Base-by-base conservation (phyloP, 345 rosid species). In the Pistacia atlantica region DNA sequence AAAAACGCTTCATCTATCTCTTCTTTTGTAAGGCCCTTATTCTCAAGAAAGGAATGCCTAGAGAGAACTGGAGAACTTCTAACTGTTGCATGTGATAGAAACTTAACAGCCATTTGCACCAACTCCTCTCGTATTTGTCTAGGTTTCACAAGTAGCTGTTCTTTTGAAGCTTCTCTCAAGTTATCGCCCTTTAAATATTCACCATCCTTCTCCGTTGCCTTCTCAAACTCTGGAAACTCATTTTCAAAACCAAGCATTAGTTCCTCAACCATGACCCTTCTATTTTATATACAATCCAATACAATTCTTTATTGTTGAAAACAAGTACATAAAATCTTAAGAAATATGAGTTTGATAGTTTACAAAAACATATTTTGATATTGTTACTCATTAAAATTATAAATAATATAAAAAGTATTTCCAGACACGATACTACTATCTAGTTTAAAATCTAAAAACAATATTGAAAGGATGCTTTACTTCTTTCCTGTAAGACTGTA, bases 1-100 rank as follows among this genome's bases (percentile, higher is more conserved):
- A 52, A 51, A 52, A 83, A 80, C 5, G 86, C 86, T 75, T 82
- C 73, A 55, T 68, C 71, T 51, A 79, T 82, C 80, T 82, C 82
- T 55, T 79, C 75, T 2, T 51, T 72, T 20, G 75, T 71, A 46
- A 79, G 82, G 56, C 80, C 85, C 75, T 51, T 80, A 25, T 78
- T 80, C 80, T 77, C 75, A 75, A 83, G 84, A 75, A 83, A 83
- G 20, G 62, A 65, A 46, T 69, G 77, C 54, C 82, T 60, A 13
- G 59, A 59, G 67, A 58, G 20, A 12, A 79, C 60, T 5, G 83
- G 71, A 58, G 79, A 73, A 58, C 75, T 75, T 58, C 45, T 59
- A n/a, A 80, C 79, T 1, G 64, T 51, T 28, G 77, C 74, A 74
- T 77, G 74, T 20, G 80, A 79, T 17, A 80, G 74, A 74, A 83